Conservation (phyloP, 208 protist species). For the Tetramitus jugosus region DNA sequence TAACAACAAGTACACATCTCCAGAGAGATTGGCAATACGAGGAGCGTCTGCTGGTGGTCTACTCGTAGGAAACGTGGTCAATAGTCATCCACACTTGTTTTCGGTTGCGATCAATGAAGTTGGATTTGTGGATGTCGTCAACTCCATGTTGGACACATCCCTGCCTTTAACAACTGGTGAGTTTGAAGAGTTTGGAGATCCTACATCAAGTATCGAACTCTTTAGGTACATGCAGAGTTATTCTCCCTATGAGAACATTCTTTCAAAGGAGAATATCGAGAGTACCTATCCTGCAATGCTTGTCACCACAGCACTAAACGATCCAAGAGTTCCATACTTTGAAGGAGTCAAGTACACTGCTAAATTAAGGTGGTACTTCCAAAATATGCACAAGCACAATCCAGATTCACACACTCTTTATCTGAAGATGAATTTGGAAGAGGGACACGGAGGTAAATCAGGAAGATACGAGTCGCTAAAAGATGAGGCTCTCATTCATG, state of each 20-base stretch:
- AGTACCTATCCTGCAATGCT: background rate
- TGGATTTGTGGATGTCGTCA: slow-evolving; percentile 87
- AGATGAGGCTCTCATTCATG: background rate
- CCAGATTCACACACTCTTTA: too few relatives aligned
- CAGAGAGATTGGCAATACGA: slow-evolving; percentile 67
- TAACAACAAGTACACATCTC: slow-evolving; percentile 51
- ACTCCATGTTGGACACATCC: slow-evolving; percentile 76
- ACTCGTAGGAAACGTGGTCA: slow-evolving; percentile 74
- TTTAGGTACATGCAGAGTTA: slow-evolving; percentile 74
- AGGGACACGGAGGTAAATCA: background rate
- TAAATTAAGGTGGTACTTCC: background rate
- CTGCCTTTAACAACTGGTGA: slow-evolving; percentile 77
- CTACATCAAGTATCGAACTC: slow-evolving; percentile 76
- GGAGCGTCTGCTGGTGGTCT: slow-evolving; percentile 80
- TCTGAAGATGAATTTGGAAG: background rate
- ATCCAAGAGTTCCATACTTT: background rate
- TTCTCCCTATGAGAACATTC: slow-evolving; percentile 14
- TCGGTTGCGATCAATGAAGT: slow-evolving; percentile 61
- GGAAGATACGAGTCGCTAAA: background rate
- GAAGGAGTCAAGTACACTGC: background rate
- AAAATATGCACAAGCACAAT: background rate
- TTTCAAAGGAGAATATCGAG: background rate
- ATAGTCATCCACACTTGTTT: slow-evolving; percentile 77
- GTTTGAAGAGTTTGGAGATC: slow-evolving; percentile 88
- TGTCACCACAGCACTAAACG: background rate